Conservation (phyloP, 768 basidiomycete genomes). For the Kwoniella mangroviensis region DNA sequence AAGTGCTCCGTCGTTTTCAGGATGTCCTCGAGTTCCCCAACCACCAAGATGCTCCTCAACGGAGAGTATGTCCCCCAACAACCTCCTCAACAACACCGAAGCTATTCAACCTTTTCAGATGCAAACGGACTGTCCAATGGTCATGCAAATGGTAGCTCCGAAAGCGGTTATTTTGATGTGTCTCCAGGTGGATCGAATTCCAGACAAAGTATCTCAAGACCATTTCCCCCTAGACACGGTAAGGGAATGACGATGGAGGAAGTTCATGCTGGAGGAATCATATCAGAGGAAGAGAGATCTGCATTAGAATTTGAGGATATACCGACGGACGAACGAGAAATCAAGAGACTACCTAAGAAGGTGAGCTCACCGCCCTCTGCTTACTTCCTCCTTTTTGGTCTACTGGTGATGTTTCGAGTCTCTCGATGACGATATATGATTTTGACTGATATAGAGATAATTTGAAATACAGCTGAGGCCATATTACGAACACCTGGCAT, state of each 20-base stretch:
- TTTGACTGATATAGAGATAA: too few species aligned
- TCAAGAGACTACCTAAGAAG: constrained; percentile 49
- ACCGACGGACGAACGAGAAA: constrained; percentile 44
- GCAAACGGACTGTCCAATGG: not conserved
- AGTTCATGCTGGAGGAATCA: constrained; percentile 35
- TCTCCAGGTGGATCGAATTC: not conserved
- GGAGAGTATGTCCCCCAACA: constrained; percentile 14
- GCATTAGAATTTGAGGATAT: constrained; percentile 37
- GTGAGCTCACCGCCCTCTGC: constrained; percentile 18
- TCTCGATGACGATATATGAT: too few species aligned
- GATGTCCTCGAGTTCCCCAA: constrained; percentile 9
- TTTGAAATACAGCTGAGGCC: constrained; percentile 16
- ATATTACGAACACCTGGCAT: constrained; percentile 52
- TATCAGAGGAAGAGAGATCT: constrained; percentile 30
- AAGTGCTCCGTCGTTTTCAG: not conserved
- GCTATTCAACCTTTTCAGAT: constrained; percentile 4
- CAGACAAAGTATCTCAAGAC: constrained; percentile 3
- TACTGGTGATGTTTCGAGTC: not conserved
- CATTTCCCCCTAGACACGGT: constrained; percentile 1
- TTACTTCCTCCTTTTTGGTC: not conserved
- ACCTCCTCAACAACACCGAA: not conserved
- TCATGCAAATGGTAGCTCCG: not conserved
- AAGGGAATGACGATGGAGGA: constrained; percentile 44
- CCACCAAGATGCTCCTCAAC: constrained; percentile 7
- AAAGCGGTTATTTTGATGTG: not conserved